Evolutionary conservation across 805 yeast species (phyloP).

Genomic region (Ogataea nitratoaversa): DNA sequence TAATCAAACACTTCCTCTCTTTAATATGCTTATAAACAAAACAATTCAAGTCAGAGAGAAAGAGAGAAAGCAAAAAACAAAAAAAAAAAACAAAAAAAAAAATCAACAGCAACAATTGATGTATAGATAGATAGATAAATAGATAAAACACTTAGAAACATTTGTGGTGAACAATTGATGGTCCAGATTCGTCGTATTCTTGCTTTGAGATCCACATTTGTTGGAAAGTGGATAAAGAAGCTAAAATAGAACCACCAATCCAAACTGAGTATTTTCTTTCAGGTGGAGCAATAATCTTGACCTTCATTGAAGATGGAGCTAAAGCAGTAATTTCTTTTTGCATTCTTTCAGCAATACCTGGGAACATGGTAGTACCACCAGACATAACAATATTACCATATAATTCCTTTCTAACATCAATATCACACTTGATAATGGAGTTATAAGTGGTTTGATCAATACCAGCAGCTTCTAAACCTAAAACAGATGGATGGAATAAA

Average conservation of each 20-base stretch:
- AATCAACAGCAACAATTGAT: background rate
- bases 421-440: conserved; percentile 97
- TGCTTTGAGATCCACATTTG: conserved; percentile 99
- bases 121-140: background rate
- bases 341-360: conserved; percentile 99
- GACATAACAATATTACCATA: conserved; percentile 99
- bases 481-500: conserved; percentile 94
- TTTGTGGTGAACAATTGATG: conserved; percentile 96
- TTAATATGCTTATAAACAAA: too few relatives aligned
- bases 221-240: conserved; percentile 98
- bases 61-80: too few relatives aligned
- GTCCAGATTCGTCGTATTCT: conserved; percentile 99
- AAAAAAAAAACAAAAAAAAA: background rate
- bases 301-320: conserved; percentile 99
- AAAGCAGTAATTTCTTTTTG: conserved; percentile 99
- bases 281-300: conserved; percentile 98
- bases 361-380: conserved; percentile 99
- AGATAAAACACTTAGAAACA: conserved; percentile 58
- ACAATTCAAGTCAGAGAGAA: background rate
- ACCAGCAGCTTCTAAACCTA: conserved; percentile 93
- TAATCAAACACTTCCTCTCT: too few relatives aligned
- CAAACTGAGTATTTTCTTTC: conserved; percentile 99
- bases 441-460: conserved; percentile 95
- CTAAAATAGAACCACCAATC: conserved; percentile 99
- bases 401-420: conserved; percentile 97